Evolutionary conservation across 176 grass and related monocot genomes (phyloP), one percentile per base, ranked within the genome.

Genomic region (Rhynchospora breviuscula): DNA sequence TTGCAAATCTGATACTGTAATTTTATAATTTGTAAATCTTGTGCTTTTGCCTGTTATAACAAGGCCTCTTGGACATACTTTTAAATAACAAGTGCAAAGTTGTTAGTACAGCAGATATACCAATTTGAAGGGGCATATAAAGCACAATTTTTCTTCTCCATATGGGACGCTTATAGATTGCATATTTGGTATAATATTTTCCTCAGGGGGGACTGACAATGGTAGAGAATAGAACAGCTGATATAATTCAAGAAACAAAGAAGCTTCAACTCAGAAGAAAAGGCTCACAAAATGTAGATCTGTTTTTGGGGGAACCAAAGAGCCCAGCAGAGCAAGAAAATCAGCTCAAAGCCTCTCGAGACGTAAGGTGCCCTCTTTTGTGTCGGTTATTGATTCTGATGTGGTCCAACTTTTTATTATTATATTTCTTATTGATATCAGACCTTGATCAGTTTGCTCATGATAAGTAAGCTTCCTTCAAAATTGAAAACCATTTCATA

Each of bases 331-430:
- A 95, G 52, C 15, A 77, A 45, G 95, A 97, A 5, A 88, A 89
- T 1, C 92, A 94, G 81, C 85, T 94, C 86, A 97, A 92, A 79
- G 92, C 85, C 80, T 97, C 95, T 74, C 92, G 92, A 86, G 92
- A 97, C 89, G 95, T 94, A 94, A 97, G 95, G 92, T 94, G 92
- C 88, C 90, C 84, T 81, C 83, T 59, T 88, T 81, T 18, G 63
- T 17, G 79, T 61, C 11, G 62, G 79, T 49, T 75, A 2, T 31
- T 49, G 31, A 35, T 71, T 74, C 35, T 0, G 17, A 49, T 52
- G 23, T 31, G 23, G 56, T 4, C 54, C 56, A 26, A 61, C 75
- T 33, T 51, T 72, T 72, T 33, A 67, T 56, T 84, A 9, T 56
- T 25, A 49, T 31, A 68, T 52, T 52, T 65, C 59, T 1, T 81